Conservation (phyloP, 2,329 filamentous ascomycete species). For the Pestalotiopsis sp. region DNA sequence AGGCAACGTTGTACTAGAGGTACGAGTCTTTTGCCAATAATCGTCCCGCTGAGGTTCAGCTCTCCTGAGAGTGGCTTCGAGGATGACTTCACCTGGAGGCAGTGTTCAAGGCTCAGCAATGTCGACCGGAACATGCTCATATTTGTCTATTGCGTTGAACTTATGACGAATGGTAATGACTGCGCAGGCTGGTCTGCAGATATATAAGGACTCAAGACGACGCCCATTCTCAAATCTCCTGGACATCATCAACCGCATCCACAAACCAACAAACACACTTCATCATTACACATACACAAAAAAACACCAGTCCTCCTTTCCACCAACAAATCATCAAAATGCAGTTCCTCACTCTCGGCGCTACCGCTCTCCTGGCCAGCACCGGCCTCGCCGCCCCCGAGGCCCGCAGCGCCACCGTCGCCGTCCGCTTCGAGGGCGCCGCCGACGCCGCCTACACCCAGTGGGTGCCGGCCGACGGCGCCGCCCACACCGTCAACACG, state of each 20-base stretch:
- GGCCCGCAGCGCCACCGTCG: not conserved
- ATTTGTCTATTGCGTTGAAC: not conserved
- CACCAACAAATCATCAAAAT: constrained; percentile 4
- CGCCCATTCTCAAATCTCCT: not conserved
- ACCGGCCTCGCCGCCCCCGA: constrained; percentile 11
- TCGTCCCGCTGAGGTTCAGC: not conserved
- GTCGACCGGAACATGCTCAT: not conserved
- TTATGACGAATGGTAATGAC: not conserved
- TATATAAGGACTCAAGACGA: not conserved
- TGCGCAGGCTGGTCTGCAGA: not conserved
- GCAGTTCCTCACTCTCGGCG: constrained; percentile 6
- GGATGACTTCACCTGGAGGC: not conserved
- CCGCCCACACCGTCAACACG: not conserved
- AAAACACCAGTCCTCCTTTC: not conserved
- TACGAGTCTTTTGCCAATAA: not conserved
- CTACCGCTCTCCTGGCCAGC: constrained; percentile 3
- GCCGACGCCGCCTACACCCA: constrained; percentile 2
- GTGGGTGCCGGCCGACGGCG: constrained; percentile 1
- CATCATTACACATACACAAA: not conserved
- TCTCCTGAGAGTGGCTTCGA: not conserved
- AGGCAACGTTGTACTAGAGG: not conserved
- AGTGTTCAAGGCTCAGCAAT: not conserved
- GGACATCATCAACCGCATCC: not conserved
- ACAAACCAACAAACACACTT: not conserved
- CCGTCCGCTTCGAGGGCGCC: constrained; percentile 5